These are phyloP conservation scores for Backusella psychrophila DNA, from an alignment of 192 early-diverging fungal species.

Conservation along the genomic window DNA sequence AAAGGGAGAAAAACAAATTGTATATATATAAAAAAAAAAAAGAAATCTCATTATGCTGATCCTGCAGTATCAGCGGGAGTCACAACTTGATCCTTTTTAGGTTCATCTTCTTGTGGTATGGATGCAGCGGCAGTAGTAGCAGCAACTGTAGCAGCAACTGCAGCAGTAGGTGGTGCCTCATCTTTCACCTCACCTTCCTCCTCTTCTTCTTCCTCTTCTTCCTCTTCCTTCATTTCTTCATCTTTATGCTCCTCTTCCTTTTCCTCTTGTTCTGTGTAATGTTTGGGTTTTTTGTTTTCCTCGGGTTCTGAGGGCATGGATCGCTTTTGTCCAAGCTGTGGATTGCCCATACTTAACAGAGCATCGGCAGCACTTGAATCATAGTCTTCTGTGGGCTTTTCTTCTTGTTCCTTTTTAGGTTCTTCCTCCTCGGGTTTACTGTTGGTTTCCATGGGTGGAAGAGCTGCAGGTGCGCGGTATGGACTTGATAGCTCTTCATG, in stretches of 20 bases:
- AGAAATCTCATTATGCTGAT: constrained; percentile 9
- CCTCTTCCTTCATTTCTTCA: not conserved
- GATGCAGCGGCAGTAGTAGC: constrained; percentile 11
- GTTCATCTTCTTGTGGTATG: not conserved
- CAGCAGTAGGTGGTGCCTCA: not conserved
- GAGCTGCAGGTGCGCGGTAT: too few relatives aligned
- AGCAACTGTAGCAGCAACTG: constrained; percentile 11
- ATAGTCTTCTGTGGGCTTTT: constrained; percentile 11
- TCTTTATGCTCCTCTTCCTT: not conserved
- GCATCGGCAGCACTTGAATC: constrained; percentile 29
- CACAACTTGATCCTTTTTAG: not conserved
- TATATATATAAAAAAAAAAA: too few relatives aligned
- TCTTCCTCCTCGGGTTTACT: not conserved
- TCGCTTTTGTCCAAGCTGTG: constrained; percentile 17
- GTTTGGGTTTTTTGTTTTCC: constrained; percentile 15
- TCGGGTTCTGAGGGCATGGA: not conserved
- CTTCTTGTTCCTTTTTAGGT: not conserved
- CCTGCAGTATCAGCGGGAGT: constrained; percentile 14
- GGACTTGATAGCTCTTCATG: too few relatives aligned
- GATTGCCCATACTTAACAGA: constrained; percentile 15
- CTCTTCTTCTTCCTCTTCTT: not conserved
- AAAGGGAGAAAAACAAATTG: too few relatives aligned
- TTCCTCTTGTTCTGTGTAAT: not conserved
- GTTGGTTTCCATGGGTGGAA: too few relatives aligned
- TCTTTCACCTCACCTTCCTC: constrained; percentile 15